These are phyloP conservation scores for Nemania sp. DNA, from an alignment of 2,329 filamentous ascomycete species.

Conservation along the genomic window DNA sequence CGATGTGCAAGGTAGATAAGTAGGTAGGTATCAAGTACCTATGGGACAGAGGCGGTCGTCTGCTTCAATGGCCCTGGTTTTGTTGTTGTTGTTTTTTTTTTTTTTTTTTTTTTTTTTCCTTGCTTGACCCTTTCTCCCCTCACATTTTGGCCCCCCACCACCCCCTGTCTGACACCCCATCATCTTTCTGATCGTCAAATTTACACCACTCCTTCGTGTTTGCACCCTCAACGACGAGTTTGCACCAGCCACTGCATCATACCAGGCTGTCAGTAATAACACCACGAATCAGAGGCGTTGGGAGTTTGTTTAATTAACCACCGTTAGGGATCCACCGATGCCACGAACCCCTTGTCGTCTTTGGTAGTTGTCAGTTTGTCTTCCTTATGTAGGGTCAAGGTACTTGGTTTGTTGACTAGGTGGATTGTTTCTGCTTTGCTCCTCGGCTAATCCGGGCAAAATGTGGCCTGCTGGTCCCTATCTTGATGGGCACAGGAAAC, in stretches of 20 bases:
- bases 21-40: too few species aligned
- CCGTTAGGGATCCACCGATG: conserved; percentile 14
- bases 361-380: conserved; percentile 10
- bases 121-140: not conserved
- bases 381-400: not conserved
- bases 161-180: conserved; percentile 6
- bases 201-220: not conserved
- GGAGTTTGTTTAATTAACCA: conserved; percentile 18
- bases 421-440: not conserved
- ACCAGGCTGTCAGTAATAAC: conserved; percentile 8
- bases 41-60: too few species aligned
- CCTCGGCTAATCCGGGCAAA: conserved; percentile 24
- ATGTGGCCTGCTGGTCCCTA: conserved; percentile 15
- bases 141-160: not conserved
- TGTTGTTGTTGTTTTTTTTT: too few species aligned
- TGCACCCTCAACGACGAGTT: not conserved
- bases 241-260: conserved; percentile 9
- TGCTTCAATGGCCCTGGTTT: too few species aligned
- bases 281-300: conserved; percentile 8
- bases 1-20: not conserved
- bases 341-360: conserved; percentile 4
- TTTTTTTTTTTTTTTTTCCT: not conserved
- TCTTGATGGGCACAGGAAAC: not conserved
- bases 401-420: too few species aligned
- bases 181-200: conserved; percentile 1